Percentiles rank a stretch among this genome's conserved stretches.
These are phyloP conservation scores for Pichiaceae sp. DNA, from an alignment of 1,139 yeast species.

Conservation along the genomic window DNA sequence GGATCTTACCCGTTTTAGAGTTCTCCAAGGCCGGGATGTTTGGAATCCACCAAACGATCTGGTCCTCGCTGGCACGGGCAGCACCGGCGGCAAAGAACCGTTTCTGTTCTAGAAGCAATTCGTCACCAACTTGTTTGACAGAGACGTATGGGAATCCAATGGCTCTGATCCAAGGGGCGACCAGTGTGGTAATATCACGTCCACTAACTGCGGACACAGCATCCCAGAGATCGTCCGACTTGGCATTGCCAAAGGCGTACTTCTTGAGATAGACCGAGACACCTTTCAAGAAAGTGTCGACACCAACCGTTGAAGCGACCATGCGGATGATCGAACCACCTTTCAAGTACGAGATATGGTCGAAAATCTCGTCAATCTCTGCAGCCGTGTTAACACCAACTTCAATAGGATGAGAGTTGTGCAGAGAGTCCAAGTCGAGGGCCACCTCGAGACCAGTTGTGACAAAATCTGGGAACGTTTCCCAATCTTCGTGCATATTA, in stretches of 20 bases:
- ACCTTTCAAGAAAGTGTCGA: slow-evolving; percentile 41
- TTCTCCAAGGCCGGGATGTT: slow-evolving; percentile 24
- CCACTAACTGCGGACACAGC: slow-evolving; percentile 40
- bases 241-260: slow-evolving; percentile 43
- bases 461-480: slow-evolving; percentile 46
- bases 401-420: slow-evolving; percentile 51
- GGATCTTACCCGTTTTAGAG: slow-evolving; percentile 10
- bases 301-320: slow-evolving; percentile 47
- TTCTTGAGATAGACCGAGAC: slow-evolving; percentile 43
- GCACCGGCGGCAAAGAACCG: slow-evolving; percentile 52
- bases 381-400: slow-evolving; percentile 47
- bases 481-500: slow-evolving; percentile 49
- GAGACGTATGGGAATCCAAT: slow-evolving; percentile 44
- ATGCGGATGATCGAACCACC: slow-evolving; percentile 49
- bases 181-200: slow-evolving; percentile 34
- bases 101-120: slow-evolving; percentile 37
- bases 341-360: slow-evolving; percentile 45
- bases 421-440: slow-evolving; percentile 41
- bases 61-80: slow-evolving; percentile 29
- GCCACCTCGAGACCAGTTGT: slow-evolving; percentile 44
- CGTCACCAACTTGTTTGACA: slow-evolving; percentile 23
- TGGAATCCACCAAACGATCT: slow-evolving; percentile 63
- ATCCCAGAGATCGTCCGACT: slow-evolving; percentile 45
- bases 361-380: slow-evolving; percentile 52
- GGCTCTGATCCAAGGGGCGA: slow-evolving; percentile 46